Evolutionary conservation across 1,139 yeast species (phyloP).

Genomic region (Magnusiomyces magnusii): DNA sequence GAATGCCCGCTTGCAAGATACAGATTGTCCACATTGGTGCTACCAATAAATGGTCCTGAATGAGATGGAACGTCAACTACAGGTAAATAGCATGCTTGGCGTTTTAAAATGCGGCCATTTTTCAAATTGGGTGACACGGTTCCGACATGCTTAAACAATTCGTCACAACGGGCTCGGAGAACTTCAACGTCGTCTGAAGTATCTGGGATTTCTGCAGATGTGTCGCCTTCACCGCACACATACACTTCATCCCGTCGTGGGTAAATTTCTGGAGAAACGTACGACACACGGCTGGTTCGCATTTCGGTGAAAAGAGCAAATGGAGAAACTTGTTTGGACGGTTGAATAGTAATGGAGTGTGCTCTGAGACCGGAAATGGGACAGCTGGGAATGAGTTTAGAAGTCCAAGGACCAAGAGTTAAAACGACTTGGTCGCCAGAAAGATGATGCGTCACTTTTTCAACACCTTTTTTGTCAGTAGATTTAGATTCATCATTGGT

Average conservation of each 20-base stretch:
- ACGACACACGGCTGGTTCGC: constrained; percentile 54
- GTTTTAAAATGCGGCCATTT: constrained; percentile 67
- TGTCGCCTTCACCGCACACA: constrained; percentile 96
- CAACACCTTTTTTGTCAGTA: constrained; percentile 31
- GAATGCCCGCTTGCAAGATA: constrained; percentile 89
- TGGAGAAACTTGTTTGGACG: constrained; percentile 66
- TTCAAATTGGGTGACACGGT: constrained; percentile 64
- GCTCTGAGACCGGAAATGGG: constrained; percentile 92
- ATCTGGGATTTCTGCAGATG: constrained; percentile 83
- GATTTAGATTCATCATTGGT: constrained; percentile 33
- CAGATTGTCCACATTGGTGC: constrained; percentile 73
- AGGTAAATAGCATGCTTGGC: constrained; percentile 95
- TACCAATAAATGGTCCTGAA: constrained; percentile 91
- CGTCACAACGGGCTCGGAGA: constrained; percentile 81
- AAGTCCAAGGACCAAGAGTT: constrained; percentile 95
- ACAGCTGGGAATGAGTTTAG: constrained; percentile 79
- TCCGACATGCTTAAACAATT: constrained; percentile 73
- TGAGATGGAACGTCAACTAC: constrained; percentile 88
- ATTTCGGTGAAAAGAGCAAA: constrained; percentile 93
- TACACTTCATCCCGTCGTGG: constrained; percentile 95
- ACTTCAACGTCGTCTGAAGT: constrained; percentile 92
- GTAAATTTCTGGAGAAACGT: constrained; percentile 83
- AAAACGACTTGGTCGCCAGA: constrained; percentile 71
- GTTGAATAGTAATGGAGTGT: constrained; percentile 87
- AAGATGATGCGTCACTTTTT: constrained; percentile 27